These are phyloP conservation scores for Leccinum barrowsii DNA, from an alignment of 768 basidiomycete genomes.

Conservation along the genomic window DNA sequence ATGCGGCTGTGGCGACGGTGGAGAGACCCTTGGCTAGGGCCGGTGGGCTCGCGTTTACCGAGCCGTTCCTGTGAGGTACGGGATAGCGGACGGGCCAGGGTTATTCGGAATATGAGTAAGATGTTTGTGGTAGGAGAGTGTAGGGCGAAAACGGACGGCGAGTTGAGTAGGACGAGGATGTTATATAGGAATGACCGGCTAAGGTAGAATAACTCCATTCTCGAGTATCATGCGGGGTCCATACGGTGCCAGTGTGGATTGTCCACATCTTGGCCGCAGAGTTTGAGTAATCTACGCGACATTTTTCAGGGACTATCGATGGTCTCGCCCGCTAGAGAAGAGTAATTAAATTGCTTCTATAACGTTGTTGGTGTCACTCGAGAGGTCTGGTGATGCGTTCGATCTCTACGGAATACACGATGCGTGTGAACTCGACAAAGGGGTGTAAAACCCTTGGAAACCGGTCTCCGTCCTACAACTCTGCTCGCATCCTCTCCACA, in stretches of 20 bases:
- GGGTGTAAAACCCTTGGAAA: not conserved
- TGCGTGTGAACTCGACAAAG: constrained; percentile 12
- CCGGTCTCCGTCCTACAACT: not conserved
- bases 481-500: not conserved
- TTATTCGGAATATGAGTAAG: constrained; percentile 1
- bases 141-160: not conserved
- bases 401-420: constrained; percentile 11
- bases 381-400: constrained; percentile 23
- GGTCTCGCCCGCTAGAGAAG: constrained; percentile 15
- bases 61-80: constrained; percentile 24
- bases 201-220: constrained; percentile 5
- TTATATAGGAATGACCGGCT: constrained; percentile 19
- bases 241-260: constrained; percentile 21
- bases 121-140: not conserved
- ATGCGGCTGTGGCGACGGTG: constrained; percentile 22
- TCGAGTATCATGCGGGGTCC: constrained; percentile 29
- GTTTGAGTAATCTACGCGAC: constrained; percentile 15
- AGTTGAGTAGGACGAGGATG: constrained; percentile 5
- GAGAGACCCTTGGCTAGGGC: not conserved
- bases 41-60: constrained; percentile 26
- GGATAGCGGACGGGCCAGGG: constrained; percentile 16
- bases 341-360: constrained; percentile 27
- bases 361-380: constrained; percentile 21
- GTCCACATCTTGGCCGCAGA: constrained; percentile 13
- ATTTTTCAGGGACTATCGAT: constrained; percentile 21